phyloP scores from a whole-genome alignment of 306 rosid genomes.

The Casuarina glauca region DNA sequence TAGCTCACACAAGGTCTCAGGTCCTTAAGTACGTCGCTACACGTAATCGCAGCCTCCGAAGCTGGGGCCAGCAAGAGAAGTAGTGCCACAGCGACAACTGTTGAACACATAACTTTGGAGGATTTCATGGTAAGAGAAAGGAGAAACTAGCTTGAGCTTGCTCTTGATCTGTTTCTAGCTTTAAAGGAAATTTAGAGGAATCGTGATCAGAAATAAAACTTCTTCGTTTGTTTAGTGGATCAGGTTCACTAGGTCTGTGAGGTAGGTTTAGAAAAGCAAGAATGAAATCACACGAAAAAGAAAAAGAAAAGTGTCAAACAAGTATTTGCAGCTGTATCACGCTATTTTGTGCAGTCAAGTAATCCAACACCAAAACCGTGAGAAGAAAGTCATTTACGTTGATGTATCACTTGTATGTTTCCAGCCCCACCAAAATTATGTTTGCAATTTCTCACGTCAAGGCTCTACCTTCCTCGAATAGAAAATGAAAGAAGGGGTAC shows the following conservation, averaged over 20 bases:
- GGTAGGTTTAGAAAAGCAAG: neutral
- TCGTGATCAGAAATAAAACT: conserved; percentile 27
- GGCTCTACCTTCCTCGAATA: neutral
- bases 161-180: neutral
- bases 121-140: conserved; percentile 32
- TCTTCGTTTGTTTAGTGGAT: too few species aligned
- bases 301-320: neutral
- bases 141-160: conserved; percentile 1
- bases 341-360: neutral
- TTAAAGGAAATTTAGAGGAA: conserved; percentile 34
- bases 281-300: neutral
- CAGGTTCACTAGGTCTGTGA: neutral
- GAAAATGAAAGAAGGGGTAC: neutral
- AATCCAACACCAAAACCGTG: neutral
- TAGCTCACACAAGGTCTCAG: conserved; percentile 67
- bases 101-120: conserved; percentile 1
- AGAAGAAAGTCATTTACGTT: neutral
- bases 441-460: neutral
- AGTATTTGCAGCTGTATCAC: neutral
- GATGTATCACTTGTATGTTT: neutral
- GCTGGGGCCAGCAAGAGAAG: conserved; percentile 34
- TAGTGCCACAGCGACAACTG: conserved; percentile 11
- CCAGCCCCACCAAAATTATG: neutral
- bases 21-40: conserved; percentile 56
- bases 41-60: conserved; percentile 60